Base-by-base conservation (phyloP, 257 asterid species). In the Haberlea rhodopensis region DNA sequence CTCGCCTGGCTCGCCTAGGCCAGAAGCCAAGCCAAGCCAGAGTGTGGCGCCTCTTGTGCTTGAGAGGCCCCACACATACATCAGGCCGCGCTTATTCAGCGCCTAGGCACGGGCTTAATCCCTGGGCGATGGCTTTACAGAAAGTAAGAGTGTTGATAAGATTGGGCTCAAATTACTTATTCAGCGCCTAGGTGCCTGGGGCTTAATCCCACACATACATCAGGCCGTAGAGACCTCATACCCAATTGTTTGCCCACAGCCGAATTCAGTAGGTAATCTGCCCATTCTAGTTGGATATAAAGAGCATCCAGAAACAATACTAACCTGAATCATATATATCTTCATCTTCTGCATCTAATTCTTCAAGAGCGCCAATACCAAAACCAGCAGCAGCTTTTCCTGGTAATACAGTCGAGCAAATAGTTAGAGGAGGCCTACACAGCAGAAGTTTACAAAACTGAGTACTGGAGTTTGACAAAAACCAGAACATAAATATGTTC, bases 281-380 rank as follows among this genome's bases (percentile, higher is more conserved):
- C 65, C 52, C 9, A 40, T 67, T 62, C 28, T 49, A 65, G 45
- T 70, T 57, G 45, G 18, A 21, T 21, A 53, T 53, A 34, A 66
- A 31, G 22, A 73, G 45, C 59, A 57, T 49, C 45, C 48, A 21
- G 55, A 72, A 27, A 63, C 52, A 34, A 46, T 60, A 70, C 78
- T 65, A 70, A 87, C 99, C 95, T 59, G 94, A 68, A 73, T 82
- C 84, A 76, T 89, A 92, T 37, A 89, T 87, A 72, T 92, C 99
- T 79, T 84, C 97, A 80, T 92, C 99, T 80, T 92, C 99, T 61
- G 75, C 88, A 78, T 87, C 99, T 61, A 89, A 78, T 49, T 92
- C 97, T 81, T 92, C 99, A 55, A 92, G 97, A 63, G 96, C 99
- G 52, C 99, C 99, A 48, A 89, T 81, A 53, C 98, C 96, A 77